phyloP scores from a whole-genome alignment of 1,284 basidiomycete species.

The Porogramme epimiltina region DNA sequence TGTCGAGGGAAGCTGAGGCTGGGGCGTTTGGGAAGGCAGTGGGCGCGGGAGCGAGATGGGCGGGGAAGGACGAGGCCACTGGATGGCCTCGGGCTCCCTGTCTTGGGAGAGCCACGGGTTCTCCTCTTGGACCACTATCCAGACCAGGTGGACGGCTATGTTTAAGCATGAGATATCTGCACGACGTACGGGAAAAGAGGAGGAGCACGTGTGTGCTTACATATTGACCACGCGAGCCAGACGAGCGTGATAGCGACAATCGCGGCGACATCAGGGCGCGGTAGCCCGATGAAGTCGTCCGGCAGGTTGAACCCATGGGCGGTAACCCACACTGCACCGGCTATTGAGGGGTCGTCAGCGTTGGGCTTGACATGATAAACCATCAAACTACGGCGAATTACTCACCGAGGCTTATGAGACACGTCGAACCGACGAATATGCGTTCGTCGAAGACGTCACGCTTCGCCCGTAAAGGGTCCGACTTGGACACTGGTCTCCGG shows the following conservation, averaged over 20 bases:
- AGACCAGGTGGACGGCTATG: slow-evolving; percentile 14
- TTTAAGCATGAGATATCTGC: not conserved
- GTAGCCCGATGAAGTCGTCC: slow-evolving; percentile 12
- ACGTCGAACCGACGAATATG: slow-evolving; percentile 8
- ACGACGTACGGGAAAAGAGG: not conserved
- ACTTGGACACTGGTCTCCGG: not conserved
- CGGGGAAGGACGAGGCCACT: slow-evolving; percentile 4
- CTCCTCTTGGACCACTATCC: slow-evolving; percentile 15
- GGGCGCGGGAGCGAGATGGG: not conserved
- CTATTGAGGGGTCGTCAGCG: not conserved
- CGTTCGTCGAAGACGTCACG: slow-evolving; percentile 7
- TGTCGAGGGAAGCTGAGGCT: not conserved
- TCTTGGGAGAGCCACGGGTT: not conserved
- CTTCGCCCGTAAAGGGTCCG: slow-evolving; percentile 2
- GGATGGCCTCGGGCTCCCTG: slow-evolving; percentile 6
- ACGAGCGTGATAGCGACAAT: slow-evolving; percentile 8
- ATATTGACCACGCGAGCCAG: slow-evolving; percentile 14
- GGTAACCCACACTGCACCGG: slow-evolving; percentile 9
- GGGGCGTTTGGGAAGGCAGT: not conserved
- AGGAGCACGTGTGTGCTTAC: slow-evolving; percentile 1
- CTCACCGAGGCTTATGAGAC: slow-evolving; percentile 12
- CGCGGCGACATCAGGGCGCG: slow-evolving; percentile 12
- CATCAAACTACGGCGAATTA: not conserved
- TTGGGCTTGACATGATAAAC: not conserved
- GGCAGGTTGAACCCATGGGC: slow-evolving; percentile 3